Conservation (phyloP, 331 rosid genomes). For the Quercus tomentella region DNA sequence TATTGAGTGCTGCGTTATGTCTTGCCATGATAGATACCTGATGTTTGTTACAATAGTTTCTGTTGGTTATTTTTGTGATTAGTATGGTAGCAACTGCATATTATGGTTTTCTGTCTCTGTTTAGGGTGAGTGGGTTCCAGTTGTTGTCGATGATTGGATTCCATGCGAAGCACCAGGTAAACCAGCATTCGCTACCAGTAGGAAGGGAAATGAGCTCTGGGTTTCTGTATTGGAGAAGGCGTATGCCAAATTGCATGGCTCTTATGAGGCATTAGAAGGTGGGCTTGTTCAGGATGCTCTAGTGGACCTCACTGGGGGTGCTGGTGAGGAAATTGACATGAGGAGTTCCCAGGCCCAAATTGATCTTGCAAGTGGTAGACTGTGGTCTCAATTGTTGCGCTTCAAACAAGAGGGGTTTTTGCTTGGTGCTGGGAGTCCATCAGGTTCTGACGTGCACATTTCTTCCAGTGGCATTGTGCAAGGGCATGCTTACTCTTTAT, state of each 20-base stretch:
- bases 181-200: constrained; percentile 97
- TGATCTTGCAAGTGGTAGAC: constrained; percentile 98
- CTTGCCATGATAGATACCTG: background rate
- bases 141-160: constrained; percentile 98
- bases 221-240: constrained; percentile 99
- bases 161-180: constrained; percentile 95
- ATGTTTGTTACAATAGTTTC: background rate
- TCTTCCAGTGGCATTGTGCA: constrained; percentile 99
- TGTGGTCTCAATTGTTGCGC: constrained; percentile 97
- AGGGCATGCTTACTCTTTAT: constrained; percentile 96
- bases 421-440: constrained; percentile 99
- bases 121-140: constrained; percentile 99
- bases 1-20: background rate
- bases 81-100: constrained; percentile 7
- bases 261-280: constrained; percentile 97
- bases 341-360: constrained; percentile 95
- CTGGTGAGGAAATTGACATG: constrained; percentile 99
- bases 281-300: constrained; percentile 99
- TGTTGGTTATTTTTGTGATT: background rate
- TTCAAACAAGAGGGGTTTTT: constrained; percentile 96
- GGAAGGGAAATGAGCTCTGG: constrained; percentile 93
- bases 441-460: constrained; percentile 95
- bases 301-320: constrained; percentile 99
- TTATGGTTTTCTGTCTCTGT: constrained; percentile 19
- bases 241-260: constrained; percentile 98